These are phyloP conservation scores for Aspergillus novoparasiticus DNA, from an alignment of 2,329 filamentous ascomycete species.

Conservation along the genomic window DNA sequence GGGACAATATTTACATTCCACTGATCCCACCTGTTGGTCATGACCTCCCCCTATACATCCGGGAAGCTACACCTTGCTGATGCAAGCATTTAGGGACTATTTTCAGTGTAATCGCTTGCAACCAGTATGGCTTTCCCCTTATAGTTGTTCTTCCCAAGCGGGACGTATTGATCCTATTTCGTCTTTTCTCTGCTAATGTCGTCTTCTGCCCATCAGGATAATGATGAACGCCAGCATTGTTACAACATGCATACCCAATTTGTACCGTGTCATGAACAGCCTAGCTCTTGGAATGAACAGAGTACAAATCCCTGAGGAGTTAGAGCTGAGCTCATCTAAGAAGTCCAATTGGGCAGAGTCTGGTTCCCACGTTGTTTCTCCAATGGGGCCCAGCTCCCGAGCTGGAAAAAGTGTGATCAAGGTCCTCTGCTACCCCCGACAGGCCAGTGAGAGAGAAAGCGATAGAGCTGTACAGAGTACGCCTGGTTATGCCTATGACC, in stretches of 20 bases:
- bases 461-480: background rate
- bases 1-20: constrained; percentile 13
- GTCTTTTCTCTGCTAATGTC: background rate
- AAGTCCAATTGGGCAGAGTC: background rate
- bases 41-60: background rate
- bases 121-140: constrained; percentile 8
- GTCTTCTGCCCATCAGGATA: background rate
- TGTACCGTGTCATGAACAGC: constrained; percentile 17
- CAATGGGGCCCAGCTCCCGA: background rate
- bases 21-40: constrained; percentile 16
- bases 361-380: background rate
- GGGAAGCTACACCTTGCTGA: background rate
- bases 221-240: constrained; percentile 20
- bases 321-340: background rate
- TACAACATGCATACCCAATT: constrained; percentile 17
- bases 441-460: background rate
- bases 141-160: too few species aligned
- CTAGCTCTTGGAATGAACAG: constrained; percentile 3
- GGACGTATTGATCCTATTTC: background rate
- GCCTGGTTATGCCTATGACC: too few species aligned
- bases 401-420: background rate
- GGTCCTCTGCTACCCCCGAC: background rate
- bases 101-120: constrained; percentile 16
- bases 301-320: background rate
- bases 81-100: constrained; percentile 9